These are phyloP conservation scores for Hypoxylon fragiforme DNA, from an alignment of 495 filamentous ascomycete genomes.

Conservation along the genomic window DNA sequence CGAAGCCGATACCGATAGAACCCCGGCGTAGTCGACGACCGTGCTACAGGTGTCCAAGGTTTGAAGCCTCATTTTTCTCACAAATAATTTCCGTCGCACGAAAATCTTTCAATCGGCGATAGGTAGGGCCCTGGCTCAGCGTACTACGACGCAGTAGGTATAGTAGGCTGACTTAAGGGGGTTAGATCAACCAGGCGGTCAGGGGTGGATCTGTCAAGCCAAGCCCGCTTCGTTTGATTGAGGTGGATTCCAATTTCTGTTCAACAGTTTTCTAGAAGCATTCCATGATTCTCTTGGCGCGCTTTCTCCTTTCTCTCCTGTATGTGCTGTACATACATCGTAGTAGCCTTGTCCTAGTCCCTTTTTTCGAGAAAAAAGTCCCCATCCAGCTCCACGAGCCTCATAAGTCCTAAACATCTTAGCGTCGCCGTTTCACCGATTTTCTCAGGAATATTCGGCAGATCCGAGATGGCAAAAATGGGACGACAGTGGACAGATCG, in stretches of 20 bases:
- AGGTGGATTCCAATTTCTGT: constrained; percentile 32
- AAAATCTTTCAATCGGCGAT: constrained; percentile 12
- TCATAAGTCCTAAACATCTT: constrained; percentile 17
- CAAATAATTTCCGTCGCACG: constrained; percentile 22
- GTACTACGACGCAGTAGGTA: background rate
- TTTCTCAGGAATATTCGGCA: constrained; percentile 7
- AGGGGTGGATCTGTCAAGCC: constrained; percentile 24
- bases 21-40: too few relatives aligned
- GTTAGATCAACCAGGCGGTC: constrained; percentile 1
- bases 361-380: too few relatives aligned
- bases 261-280: constrained; percentile 29
- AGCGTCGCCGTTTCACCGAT: constrained; percentile 24
- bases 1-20: too few relatives aligned
- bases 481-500: background rate
- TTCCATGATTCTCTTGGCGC: constrained; percentile 25
- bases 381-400: constrained; percentile 21
- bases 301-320: constrained; percentile 5
- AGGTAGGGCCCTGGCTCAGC: constrained; percentile 3
- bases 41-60: background rate
- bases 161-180: too few relatives aligned
- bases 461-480: background rate
- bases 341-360: too few relatives aligned
- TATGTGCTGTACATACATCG: background rate
- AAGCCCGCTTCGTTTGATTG: constrained; percentile 25
- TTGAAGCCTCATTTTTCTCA: constrained; percentile 24